These are phyloP conservation scores for Leccinum variicolor DNA, from an alignment of 768 basidiomycete genomes.

Conservation along the genomic window DNA sequence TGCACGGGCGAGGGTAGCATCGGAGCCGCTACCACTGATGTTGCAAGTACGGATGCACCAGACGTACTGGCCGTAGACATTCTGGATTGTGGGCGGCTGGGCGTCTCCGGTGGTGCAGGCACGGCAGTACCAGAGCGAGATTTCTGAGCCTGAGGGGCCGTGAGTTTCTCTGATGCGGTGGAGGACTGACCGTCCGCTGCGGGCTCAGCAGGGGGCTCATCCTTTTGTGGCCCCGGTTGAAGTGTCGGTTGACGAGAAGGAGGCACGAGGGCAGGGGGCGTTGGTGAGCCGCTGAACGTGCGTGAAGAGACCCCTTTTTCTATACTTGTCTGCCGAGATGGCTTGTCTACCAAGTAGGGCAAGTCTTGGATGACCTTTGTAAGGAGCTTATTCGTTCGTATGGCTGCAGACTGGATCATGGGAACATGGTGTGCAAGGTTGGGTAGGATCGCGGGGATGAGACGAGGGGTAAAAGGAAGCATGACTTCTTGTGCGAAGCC, in stretches of 20 bases:
- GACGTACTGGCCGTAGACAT: constrained; percentile 44
- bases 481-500: constrained; percentile 87
- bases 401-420: constrained; percentile 85
- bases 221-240: constrained; percentile 40
- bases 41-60: constrained; percentile 31
- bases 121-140: constrained; percentile 25
- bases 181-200: constrained; percentile 31
- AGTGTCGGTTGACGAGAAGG: constrained; percentile 51
- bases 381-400: constrained; percentile 82
- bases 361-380: constrained; percentile 82
- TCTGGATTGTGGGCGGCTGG: constrained; percentile 65
- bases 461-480: constrained; percentile 89
- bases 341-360: constrained; percentile 62
- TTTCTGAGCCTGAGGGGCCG: constrained; percentile 33
- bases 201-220: constrained; percentile 48
- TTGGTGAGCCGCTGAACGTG: constrained; percentile 51
- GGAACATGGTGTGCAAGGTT: constrained; percentile 90
- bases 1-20: constrained; percentile 26
- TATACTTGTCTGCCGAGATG: constrained; percentile 20
- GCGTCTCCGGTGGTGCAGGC: constrained; percentile 28
- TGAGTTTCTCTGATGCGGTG: constrained; percentile 35
- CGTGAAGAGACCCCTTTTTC: constrained; percentile 33
- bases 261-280: constrained; percentile 41
- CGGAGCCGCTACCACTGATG: constrained; percentile 19
- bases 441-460: constrained; percentile 89